Conservation (phyloP, 192 early-diverging fungal species). For the Lunasporangiospora selenospora region DNA sequence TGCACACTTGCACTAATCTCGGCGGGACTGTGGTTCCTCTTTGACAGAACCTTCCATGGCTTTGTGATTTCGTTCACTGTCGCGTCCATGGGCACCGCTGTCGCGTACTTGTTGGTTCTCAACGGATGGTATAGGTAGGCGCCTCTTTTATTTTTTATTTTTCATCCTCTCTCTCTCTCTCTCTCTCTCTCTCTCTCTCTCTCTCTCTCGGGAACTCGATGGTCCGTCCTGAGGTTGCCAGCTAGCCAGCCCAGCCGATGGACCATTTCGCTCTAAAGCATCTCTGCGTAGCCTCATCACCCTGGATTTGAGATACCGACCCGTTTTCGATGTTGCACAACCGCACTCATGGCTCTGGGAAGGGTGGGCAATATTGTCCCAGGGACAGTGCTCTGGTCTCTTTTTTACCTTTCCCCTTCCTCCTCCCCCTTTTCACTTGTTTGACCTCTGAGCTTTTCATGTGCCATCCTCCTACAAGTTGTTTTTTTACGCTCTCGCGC, state of each 20-base stretch:
- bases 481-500: neutral
- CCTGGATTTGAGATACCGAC: too few species aligned
- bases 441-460: too few species aligned
- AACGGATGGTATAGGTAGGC: constrained; percentile 68
- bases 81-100: constrained; percentile 63
- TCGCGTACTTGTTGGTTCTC: constrained; percentile 62
- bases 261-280: too few species aligned
- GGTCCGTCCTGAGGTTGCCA: too few species aligned
- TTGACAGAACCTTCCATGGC: constrained; percentile 74
- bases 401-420: neutral
- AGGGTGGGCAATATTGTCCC: too few species aligned
- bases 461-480: neutral
- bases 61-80: constrained; percentile 62
- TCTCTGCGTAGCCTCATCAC: too few species aligned
- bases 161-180: neutral
- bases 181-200: neutral
- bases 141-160: neutral
- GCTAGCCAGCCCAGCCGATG: too few species aligned
- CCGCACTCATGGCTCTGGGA: too few species aligned
- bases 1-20: constrained; percentile 63
- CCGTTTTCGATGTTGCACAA: too few species aligned
- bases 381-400: too few species aligned
- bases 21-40: constrained; percentile 72
- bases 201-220: neutral
- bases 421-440: neutral